Conservation (phyloP, 2,329 filamentous ascomycete species). For the Ophiocordyceps australis region DNA sequence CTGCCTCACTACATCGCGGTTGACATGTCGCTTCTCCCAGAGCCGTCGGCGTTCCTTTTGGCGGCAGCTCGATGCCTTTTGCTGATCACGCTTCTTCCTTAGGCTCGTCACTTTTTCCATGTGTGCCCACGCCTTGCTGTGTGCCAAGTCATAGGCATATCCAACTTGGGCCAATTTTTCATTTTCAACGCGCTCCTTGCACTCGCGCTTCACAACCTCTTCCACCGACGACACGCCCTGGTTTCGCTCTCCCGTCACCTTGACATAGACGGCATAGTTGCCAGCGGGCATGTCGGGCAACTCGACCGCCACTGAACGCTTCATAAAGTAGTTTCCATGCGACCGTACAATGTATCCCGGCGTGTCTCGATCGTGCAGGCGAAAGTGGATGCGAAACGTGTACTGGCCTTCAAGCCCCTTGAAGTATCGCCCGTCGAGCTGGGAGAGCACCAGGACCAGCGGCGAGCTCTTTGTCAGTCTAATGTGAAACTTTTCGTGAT, state of each 20-base stretch:
- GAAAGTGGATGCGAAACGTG: conserved; percentile 27
- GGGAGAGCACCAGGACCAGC: conserved; percentile 39
- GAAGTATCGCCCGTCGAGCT: conserved; percentile 45
- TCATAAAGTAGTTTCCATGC: conserved; percentile 39
- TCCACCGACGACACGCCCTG: conserved; percentile 26
- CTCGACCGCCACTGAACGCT: conserved; percentile 39
- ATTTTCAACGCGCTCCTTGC: conserved; percentile 25
- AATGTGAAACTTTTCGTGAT: conserved; percentile 43
- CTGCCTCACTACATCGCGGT: conserved; percentile 20
- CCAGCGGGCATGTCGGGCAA: conserved; percentile 34
- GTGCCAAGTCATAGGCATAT: conserved; percentile 39
- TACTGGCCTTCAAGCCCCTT: conserved; percentile 43
- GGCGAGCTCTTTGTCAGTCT: conserved; percentile 35
- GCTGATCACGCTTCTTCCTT: conserved; percentile 27
- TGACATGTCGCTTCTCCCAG: conserved; percentile 29
- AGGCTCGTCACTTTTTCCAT: conserved; percentile 30
- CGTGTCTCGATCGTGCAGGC: conserved; percentile 27
- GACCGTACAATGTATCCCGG: conserved; percentile 38
- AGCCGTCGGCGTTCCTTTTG: conserved; percentile 24
- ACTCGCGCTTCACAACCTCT: conserved; percentile 35
- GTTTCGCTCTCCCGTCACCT: conserved; percentile 31
- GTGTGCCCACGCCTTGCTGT: conserved; percentile 35
- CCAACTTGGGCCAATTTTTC: conserved; percentile 41
- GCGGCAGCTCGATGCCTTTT: conserved; percentile 27
- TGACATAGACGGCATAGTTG: conserved; percentile 37